A percentile compares a stretch with the other conserved stretches of the same genome.
phyloP scores from a whole-genome alignment of 2,329 filamentous ascomycete genomes.

The Epichloe elymi region DNA sequence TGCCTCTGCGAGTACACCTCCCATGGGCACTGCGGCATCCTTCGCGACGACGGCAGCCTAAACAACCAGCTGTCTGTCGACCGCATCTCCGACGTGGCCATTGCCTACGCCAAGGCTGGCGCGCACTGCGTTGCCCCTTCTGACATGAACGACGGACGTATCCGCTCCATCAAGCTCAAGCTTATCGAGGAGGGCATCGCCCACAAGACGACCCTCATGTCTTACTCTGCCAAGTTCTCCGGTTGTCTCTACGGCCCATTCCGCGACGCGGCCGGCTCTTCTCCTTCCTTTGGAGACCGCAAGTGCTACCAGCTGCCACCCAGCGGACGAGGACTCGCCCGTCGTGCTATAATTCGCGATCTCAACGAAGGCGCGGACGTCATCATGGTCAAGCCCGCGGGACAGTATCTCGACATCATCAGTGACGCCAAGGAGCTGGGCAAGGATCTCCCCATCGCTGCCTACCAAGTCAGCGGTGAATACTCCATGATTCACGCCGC shows the following conservation, averaged over 20 bases:
- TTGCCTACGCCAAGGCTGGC: slow-evolving; percentile 89
- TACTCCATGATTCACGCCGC: slow-evolving; percentile 96
- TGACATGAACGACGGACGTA: slow-evolving; percentile 97
- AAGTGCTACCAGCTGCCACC: slow-evolving; percentile 95
- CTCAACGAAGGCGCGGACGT: slow-evolving; percentile 91
- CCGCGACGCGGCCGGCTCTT: slow-evolving; percentile 86
- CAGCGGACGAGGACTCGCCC: slow-evolving; percentile 79
- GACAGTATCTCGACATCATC: slow-evolving; percentile 94
- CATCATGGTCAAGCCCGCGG: slow-evolving; percentile 98
- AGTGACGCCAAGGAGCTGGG: slow-evolving; percentile 92
- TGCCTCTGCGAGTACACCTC: slow-evolving; percentile 98
- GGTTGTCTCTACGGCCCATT: slow-evolving; percentile 95
- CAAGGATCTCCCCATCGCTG: slow-evolving; percentile 80
- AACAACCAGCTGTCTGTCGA: slow-evolving; percentile 93
- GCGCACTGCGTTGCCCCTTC: slow-evolving; percentile 95
- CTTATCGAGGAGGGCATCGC: slow-evolving; percentile 89
- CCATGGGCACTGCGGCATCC: slow-evolving; percentile 92
- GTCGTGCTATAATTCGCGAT: slow-evolving; percentile 79
- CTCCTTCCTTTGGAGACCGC: slow-evolving; percentile 84
- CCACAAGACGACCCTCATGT: slow-evolving; percentile 88
- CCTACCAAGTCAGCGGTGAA: slow-evolving; percentile 95
- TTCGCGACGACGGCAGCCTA: slow-evolving; percentile 80
- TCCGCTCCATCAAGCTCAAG: slow-evolving; percentile 95
- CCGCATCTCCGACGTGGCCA: slow-evolving; percentile 91
- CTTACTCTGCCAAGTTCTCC: slow-evolving; percentile 94